These are phyloP conservation scores for Trichocomaceae sp. DNA, from an alignment of 2,329 filamentous ascomycete genomes.

Conservation along the genomic window DNA sequence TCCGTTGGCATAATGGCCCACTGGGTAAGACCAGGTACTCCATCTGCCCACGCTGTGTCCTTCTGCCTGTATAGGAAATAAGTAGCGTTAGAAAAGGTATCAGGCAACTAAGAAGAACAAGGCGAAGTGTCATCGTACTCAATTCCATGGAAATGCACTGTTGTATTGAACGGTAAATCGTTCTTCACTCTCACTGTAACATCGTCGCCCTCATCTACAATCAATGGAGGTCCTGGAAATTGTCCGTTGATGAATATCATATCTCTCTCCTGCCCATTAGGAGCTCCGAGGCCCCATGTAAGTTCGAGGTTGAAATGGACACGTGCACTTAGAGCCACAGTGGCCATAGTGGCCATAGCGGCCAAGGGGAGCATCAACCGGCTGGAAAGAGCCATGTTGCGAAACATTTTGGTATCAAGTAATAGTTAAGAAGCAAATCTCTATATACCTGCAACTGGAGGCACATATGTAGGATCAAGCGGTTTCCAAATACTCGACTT, in stretches of 20 bases:
- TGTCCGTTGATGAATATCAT: conserved; percentile 23
- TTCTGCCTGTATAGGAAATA: conserved; percentile 30
- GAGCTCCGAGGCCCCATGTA: conserved; percentile 16
- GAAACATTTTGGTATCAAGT: background rate
- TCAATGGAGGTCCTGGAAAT: conserved; percentile 19
- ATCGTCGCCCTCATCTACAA: conserved; percentile 16
- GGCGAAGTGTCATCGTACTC: background rate
- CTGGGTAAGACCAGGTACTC: conserved; percentile 53
- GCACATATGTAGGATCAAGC: background rate
- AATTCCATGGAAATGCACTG: conserved; percentile 22
- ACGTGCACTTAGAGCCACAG: conserved; percentile 3
- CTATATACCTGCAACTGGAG: background rate
- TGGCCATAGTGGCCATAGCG: background rate
- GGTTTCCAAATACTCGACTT: background rate
- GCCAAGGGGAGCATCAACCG: background rate
- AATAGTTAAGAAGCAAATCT: background rate
- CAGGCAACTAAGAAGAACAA: background rate
- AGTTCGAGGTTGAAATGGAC: conserved; percentile 16
- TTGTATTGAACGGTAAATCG: conserved; percentile 17
- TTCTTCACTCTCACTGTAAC: conserved; percentile 18
- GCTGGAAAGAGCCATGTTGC: background rate
- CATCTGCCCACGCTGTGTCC: conserved; percentile 55
- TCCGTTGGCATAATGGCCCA: conserved; percentile 44
- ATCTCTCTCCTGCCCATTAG: conserved; percentile 20
- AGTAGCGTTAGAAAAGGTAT: background rate